These are phyloP conservation scores for Suhomyces faveliae DNA, from an alignment of 805 yeast genomes.

Conservation along the genomic window DNA sequence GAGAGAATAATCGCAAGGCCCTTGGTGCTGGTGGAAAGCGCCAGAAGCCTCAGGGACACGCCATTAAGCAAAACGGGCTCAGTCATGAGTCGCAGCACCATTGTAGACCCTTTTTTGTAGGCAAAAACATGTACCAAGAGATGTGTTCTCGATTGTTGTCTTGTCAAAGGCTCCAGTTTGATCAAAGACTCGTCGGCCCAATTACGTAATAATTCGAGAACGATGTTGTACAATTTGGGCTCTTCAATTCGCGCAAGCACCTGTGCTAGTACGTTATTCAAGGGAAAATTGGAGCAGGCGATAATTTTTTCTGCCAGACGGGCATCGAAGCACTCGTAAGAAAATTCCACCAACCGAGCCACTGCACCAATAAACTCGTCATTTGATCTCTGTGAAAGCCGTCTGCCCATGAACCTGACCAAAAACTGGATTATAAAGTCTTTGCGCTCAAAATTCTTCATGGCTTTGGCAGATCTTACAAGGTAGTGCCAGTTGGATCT, in stretches of 20 bases:
- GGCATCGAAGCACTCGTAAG: constrained; percentile 18
- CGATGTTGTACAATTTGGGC: constrained; percentile 4
- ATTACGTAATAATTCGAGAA: constrained; percentile 3
- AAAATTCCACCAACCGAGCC: constrained; percentile 10
- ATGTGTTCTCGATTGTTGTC: constrained; percentile 51
- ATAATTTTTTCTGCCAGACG: constrained; percentile 19
- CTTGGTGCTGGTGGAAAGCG: constrained; percentile 46
- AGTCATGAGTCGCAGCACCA: constrained; percentile 29
- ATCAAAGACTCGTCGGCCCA: constrained; percentile 37
- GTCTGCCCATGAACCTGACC: constrained; percentile 1
- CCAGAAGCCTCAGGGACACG: constrained; percentile 54
- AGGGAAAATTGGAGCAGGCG: constrained; percentile 9
- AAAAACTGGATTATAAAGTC: constrained; percentile 18
- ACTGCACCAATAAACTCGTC: constrained; percentile 6
- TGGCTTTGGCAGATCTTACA: constrained; percentile 10
- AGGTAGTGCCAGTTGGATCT: constrained; percentile 19
- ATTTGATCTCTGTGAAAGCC: background rate
- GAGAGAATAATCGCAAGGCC: constrained; percentile 58
- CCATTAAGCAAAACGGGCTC: constrained; percentile 45
- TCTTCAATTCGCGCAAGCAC: constrained; percentile 7
- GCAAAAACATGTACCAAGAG: constrained; percentile 40
- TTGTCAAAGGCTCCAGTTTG: constrained; percentile 36
- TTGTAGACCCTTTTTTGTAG: constrained; percentile 16
- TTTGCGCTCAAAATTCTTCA: constrained; percentile 30
- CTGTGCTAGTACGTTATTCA: constrained; percentile 19